A percentile compares a stretch with the other conserved stretches of the same genome.
phyloP scores from a whole-genome alignment of 2,329 filamentous ascomycete species.

The Phialemonium atrogriseum region DNA sequence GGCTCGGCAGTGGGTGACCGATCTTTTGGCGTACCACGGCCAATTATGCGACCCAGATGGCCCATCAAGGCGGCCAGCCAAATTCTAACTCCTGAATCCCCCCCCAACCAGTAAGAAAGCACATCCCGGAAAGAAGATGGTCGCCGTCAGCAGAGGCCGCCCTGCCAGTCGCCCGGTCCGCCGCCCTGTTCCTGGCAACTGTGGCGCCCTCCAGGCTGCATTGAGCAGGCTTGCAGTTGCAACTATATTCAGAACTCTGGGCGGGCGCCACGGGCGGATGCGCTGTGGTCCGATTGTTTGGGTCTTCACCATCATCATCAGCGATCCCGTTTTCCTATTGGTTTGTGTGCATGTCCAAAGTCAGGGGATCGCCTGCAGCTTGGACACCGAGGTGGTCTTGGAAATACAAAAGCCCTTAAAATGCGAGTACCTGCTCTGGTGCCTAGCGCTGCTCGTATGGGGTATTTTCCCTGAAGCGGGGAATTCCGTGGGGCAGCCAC shows the following conservation, averaged over 20 bases:
- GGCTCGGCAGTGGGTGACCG: not conserved
- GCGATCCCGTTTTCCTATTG: not conserved
- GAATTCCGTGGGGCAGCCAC: too few species aligned
- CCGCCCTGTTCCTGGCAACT: not conserved
- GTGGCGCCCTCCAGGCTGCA: too few species aligned
- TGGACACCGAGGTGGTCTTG: too few species aligned
- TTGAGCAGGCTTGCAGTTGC: too few species aligned
- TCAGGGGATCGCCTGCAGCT: too few species aligned
- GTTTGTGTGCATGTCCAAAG: too few species aligned
- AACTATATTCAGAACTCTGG: not conserved
- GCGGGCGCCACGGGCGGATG: not conserved
- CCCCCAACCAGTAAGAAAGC: not conserved
- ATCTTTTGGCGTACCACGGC: not conserved
- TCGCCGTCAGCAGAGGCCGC: slow-evolving; percentile 3
- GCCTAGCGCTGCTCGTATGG: too few species aligned
- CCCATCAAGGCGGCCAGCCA: too few species aligned
- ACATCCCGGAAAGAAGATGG: not conserved
- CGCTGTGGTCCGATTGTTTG: not conserved
- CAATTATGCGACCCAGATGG: not conserved
- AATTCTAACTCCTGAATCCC: not conserved
- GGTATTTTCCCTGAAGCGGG: too few species aligned
- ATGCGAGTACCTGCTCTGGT: too few species aligned
- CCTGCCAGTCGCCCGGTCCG: not conserved
- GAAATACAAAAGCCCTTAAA: too few species aligned
- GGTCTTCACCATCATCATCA: not conserved